Percentiles rank a stretch among this genome's conserved stretches.
Conservation (phyloP, 2,329 filamentous ascomycete species). For the Fusarium musae region DNA sequence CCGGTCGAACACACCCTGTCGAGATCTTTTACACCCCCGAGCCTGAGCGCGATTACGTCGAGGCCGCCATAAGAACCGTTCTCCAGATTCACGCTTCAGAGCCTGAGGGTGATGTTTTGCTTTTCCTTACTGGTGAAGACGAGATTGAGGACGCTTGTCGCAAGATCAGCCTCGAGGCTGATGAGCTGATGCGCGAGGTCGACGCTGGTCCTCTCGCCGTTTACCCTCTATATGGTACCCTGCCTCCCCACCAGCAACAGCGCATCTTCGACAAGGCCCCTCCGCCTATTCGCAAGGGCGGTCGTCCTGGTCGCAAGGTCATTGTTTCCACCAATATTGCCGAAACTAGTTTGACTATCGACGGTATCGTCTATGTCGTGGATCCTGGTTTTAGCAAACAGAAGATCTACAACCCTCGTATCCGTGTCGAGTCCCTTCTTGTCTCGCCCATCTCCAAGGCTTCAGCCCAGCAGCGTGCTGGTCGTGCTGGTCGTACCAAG, state of each 20-base stretch:
- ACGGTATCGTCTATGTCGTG: conserved; percentile 99
- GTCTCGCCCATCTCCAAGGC: conserved; percentile 98
- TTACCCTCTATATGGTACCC: conserved; percentile 92
- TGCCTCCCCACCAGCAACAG: conserved; percentile 94
- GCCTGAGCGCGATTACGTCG: conserved; percentile 95
- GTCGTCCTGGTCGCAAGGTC: conserved; percentile 89
- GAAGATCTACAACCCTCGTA: conserved; percentile 98
- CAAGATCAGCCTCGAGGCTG: conserved; percentile 89
- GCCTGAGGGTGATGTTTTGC: conserved; percentile 87
- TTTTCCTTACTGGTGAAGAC: conserved; percentile 97
- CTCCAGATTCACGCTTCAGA: conserved; percentile 96
- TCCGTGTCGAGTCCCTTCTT: conserved; percentile 95
- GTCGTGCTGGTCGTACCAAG: conserved; percentile 98
- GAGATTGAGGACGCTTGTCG: conserved; percentile 97
- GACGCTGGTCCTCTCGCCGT: conserved; percentile 90
- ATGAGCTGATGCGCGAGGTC: conserved; percentile 91
- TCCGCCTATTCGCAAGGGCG: conserved; percentile 75
- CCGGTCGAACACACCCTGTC: conserved; percentile 93
- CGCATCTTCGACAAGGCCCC: conserved; percentile 94
- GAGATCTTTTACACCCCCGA: conserved; percentile 99
- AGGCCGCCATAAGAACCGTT: conserved; percentile 93
- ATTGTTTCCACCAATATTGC: conserved; percentile 98
- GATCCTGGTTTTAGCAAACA: conserved; percentile 99
- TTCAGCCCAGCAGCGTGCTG: conserved; percentile 94
- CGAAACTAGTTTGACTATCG: conserved; percentile 96